Evolutionary conservation across 352 stramenopile species (phyloP), one percentile per base, ranked within the genome.

Genomic region (Pythium phragmiticola): DNA sequence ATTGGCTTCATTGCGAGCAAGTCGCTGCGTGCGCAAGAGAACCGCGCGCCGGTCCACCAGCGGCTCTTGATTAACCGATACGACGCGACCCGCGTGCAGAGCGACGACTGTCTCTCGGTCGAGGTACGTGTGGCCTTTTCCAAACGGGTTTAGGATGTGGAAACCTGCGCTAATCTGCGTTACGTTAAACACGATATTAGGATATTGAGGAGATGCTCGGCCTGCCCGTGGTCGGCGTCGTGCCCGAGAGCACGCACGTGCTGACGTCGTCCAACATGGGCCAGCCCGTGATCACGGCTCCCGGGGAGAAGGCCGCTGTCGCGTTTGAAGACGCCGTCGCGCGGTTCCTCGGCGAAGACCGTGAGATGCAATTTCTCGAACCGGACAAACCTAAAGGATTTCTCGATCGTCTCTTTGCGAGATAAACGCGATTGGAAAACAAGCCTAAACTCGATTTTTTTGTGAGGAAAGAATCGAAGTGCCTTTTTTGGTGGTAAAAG

Each of bases 191-290:
- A 37, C 33, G 34, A 19, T 26, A 33, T 28, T 42, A 88, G 73
- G 85, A 97, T 67, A 97, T 97, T 73, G 84, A 97, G 68, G 92
- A 98, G 65, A 94, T 98, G 72, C 75, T 98, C 28, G 92, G 89
- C 0, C 68, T 98, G 52, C 80, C 83, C 14, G 84, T 98, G 36
- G 77, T 96, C 34, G 92, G 92, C 7, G 89, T 98, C 39, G 93
- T 98, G 53, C 92, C 92, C 0, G 90, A 97, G 74, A 95, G 81
- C 47, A 79, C 87, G 26, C 84, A 93, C 61, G 89, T 98, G 30
- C 76, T 98, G 28, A 97, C 89, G 57, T 96, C 89, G 45, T 97
- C 92, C 30, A 98, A 98, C 70, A 87, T 97, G 73, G 92, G 92
- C 21, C 91, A 95, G 65, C 92, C 92, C 4, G 90, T 98, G 34